Base-by-base conservation (phyloP, 768 basidiomycete species). In the Tricholoma bakamatsutake region DNA sequence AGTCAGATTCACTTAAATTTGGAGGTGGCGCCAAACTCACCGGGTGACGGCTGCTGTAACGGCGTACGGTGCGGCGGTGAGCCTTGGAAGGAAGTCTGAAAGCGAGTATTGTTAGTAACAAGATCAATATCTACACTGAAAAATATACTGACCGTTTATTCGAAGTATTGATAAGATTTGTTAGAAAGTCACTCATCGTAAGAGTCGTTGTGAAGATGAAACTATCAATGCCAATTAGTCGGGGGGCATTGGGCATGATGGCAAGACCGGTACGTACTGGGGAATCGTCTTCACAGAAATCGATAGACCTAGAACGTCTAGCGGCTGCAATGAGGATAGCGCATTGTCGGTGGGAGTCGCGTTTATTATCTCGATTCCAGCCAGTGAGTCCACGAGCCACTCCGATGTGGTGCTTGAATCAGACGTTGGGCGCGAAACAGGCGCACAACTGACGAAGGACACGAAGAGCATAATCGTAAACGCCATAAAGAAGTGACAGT, bases 381-480 rank as follows among this genome's bases (percentile, higher is more conserved):
- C 17, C 10, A 12, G n/a, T 34, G 45, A 27, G 13, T 48, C 10
- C 21, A 35, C 33, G n/a, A 17, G 15, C 31, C 30, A 47, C 31
- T 24, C 24, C 11, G 45, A 10, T 34, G 31, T 17, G 28, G 15
- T 21, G 12, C 12, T 34, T 46, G 28, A 33, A 35, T 13, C 11
- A 12, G 40, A 43, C 15, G 40, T 21, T 24, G 28, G 28, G 15
- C 7, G 28, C 21, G 21, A 27, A 27, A 54, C 27, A 17, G 53
- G 53, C 24, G 53, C 53, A 17, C 43, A 31, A 9, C 31, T 17
- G 10, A 34, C 53, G 8, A 59, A 50, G 43, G 55, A 56, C 31
- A 57, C 27, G 46, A 55, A 46, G 52, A 61, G 46, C 24, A 61
- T 46, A 49, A 61, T 40, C 39, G n/a, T 13, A 35, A 63, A 50